Base-by-base conservation (phyloP, 345 rosid species). In the Eucalyptus shirleyi region DNA sequence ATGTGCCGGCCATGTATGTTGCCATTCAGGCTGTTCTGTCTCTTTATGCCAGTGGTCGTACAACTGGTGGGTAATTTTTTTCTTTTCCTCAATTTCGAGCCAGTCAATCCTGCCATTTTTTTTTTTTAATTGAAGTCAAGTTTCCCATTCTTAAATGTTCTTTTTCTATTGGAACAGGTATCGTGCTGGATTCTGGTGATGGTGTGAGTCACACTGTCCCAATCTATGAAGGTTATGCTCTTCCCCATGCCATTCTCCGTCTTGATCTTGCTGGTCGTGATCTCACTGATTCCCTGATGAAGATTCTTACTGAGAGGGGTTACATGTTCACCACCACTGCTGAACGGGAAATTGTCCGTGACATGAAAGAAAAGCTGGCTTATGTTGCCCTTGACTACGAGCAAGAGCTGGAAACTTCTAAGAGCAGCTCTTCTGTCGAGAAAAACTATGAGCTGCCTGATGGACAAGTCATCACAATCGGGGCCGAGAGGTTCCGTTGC, bases 291-390 rank as follows among this genome's bases (percentile, higher is more conserved):
- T 90, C 95, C 12, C 88, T 94, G 92, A 94, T 94, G 94, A 94
- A 94, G 93, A 93, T 94, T 88, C 93, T 94, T 49, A 94, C 94
- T 0, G 95, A 94, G 91, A 92, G 95, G 91, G 95, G 95, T 30
- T 94, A 94, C 92, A 91, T 92, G 94, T 94, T 94, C 90, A 94
- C 94, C 91, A 94, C 95, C 91, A 94, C 94, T 59, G 95, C 95
- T 11, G 98, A 96, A 47, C 96, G 97, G 92, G 98, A 96, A 95
- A 96, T 96, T 92, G 98, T 96, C 86, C 95, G 97, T 91, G 98
- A 96, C 95, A 95, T 96, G 94, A 96, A 96, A 92, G 98, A 94
- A 91, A 94, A 94, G 83, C 95, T 94, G 67, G 94, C 94, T 12
- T 94, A 94, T 44, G 93, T 94, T 60, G 95, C 95, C 85, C 92